Evolutionary conservation across 2,329 filamentous ascomycete species (phyloP).

Genomic region (Nothophaeocryptopus gaeumannii): DNA sequence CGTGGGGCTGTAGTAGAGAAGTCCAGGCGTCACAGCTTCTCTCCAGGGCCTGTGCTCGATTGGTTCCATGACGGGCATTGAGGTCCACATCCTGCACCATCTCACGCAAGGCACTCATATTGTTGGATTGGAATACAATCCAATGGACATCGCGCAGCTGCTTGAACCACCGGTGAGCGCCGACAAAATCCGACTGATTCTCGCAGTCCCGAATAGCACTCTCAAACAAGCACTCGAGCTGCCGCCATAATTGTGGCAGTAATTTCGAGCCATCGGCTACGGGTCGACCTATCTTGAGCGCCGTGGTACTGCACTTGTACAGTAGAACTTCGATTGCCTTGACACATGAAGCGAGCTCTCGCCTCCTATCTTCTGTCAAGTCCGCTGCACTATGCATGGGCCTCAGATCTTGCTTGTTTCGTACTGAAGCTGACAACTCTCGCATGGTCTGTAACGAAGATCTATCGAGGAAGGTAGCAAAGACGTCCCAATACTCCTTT

Average conservation of each 20-base stretch:
- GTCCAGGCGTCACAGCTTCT: constrained; percentile 15
- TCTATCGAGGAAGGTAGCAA: neutral
- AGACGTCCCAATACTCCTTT: constrained; percentile 17
- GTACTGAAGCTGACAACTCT: constrained; percentile 6
- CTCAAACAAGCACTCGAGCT: constrained; percentile 55
- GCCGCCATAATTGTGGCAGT: neutral
- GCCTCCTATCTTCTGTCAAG: neutral
- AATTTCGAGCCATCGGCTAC: too few species aligned
- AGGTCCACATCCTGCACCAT: constrained; percentile 14
- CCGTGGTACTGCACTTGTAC: neutral
- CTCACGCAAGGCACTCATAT: constrained; percentile 4
- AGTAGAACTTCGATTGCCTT: constrained; percentile 11
- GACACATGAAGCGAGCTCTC: neutral
- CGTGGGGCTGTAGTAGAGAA: constrained; percentile 5
- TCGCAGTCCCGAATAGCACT: constrained; percentile 74
- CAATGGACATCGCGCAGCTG: constrained; percentile 20
- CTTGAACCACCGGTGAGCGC: constrained; percentile 64
- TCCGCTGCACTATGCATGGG: too few species aligned
- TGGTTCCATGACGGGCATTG: constrained; percentile 8
- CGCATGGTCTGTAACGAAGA: constrained; percentile 8
- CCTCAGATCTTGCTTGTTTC: neutral
- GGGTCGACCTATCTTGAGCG: too few species aligned
- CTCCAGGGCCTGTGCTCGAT: constrained; percentile 9
- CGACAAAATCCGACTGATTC: constrained; percentile 76
- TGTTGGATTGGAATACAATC: constrained; percentile 4